Conservation (phyloP, 1,284 basidiomycete genomes). For the Apiotrichum porosum region DNA sequence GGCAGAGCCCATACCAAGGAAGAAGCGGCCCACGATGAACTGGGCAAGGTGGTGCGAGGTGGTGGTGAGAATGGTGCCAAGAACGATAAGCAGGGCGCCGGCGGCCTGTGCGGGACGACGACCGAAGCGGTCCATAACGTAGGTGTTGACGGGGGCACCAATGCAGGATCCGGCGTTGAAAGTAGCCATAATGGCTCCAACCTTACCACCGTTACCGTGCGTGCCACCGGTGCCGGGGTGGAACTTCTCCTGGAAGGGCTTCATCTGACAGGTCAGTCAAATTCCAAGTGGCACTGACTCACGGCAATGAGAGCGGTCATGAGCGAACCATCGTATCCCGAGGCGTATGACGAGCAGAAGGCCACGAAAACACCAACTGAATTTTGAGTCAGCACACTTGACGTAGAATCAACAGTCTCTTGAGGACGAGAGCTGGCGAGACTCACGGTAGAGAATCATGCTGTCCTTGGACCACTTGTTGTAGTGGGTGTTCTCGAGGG, state of each 20-base stretch:
- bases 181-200: not conserved
- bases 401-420: no score
- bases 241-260: not conserved
- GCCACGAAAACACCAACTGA: not conserved
- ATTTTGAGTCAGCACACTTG: not conserved
- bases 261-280: no score
- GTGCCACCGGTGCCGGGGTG: no score
- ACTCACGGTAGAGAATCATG: not conserved
- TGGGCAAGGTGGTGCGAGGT: conserved; percentile 31
- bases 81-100: conserved; percentile 50
- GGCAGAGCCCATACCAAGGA: conserved; percentile 52
- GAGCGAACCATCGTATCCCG: conserved; percentile 3
- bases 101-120: conserved; percentile 56
- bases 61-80: conserved; percentile 41
- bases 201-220: not conserved
- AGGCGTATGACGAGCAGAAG: not conserved
- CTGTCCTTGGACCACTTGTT: not conserved
- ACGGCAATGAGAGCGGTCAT: not conserved
- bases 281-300: no score
- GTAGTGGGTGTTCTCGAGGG: not conserved
- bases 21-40: conserved; percentile 52
- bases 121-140: conserved; percentile 50
- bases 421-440: no score
- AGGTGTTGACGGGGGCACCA: conserved; percentile 5
- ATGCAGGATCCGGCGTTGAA: not conserved